Base-by-base conservation (phyloP, 352 stramenopile species). In the Aphanomyces invadans region DNA sequence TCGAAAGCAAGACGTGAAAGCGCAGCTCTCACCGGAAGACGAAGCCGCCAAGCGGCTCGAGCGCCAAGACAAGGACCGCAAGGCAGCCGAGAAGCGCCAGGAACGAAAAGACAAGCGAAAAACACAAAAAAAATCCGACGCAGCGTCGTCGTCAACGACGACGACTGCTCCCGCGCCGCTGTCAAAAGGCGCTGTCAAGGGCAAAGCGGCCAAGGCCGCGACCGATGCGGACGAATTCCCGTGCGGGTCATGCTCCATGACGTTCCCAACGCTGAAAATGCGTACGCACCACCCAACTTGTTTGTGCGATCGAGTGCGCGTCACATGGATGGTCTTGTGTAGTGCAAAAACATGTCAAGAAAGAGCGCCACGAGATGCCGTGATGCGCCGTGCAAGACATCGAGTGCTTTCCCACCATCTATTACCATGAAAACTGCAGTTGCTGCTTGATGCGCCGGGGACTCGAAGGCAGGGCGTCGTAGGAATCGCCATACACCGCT, bases 71-170 rank as follows among this genome's bases (percentile, higher is more conserved):
- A 92, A 90, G 57, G 85, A 91, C 0, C 67, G 86, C 5, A 90
- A 90, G 64, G 85, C 85, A 0, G 85, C 83, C 0, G 81, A 90
- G 29, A 92, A 91, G 65, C 80, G 85, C 15, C 71, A 76, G 1
- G 85, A 94, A 65, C 83, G 85, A 25, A 94, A 94, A 71, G 81
- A 87, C 42, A 78, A 87, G 64, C 83, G 85, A 39, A 94, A 91
- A 72, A 81, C 76, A 39, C 81, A 87, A 65, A 90, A 89, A 65
- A 87, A 91, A 53, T n/a, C n/a, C n/a, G 79, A 89, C 17, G 28
- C 25, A 4, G 0, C 26, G 46, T 21, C 46, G 0, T 10, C 19
- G 19, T 7, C 19, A 1, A 17, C 46, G 9, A 54, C 19, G 9
- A 23, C 19, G 21, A 23, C 46, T 23, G 46, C 19, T 7, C 21